Conservation (phyloP, 2,329 filamentous ascomycete species). For the Nemania diffusa region DNA sequence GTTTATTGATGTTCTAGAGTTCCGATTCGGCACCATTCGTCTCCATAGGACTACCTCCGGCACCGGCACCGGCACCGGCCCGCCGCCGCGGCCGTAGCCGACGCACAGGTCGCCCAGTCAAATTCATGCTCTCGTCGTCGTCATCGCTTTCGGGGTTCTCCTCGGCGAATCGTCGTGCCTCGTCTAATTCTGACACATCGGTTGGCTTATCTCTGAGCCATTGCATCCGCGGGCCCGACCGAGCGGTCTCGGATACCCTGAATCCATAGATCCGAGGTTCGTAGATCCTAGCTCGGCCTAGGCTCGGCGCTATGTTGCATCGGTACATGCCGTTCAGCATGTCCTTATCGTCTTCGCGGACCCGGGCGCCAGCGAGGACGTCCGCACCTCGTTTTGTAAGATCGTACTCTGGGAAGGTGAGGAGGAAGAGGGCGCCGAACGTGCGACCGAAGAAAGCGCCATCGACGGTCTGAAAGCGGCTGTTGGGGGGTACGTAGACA, state of each 20-base stretch:
- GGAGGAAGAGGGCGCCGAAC: conserved; percentile 95
- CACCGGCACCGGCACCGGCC: conserved; percentile 52
- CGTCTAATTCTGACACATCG: conserved; percentile 85
- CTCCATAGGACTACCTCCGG: conserved; percentile 68
- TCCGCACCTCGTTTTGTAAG: conserved; percentile 77
- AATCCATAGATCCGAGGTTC: conserved; percentile 98
- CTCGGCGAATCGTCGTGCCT: conserved; percentile 68
- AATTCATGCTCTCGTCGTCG: conserved; percentile 61
- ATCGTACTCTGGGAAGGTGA: conserved; percentile 97
- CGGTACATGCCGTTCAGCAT: conserved; percentile 87
- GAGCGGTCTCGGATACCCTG: conserved; percentile 87
- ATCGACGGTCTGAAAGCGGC: conserved; percentile 95
- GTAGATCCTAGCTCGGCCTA: conserved; percentile 86
- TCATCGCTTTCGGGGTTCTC: conserved; percentile 68
- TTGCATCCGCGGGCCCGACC: conserved; percentile 93
- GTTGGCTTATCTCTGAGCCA: conserved; percentile 89
- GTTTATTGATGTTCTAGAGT: conserved; percentile 51
- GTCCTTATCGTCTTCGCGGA: conserved; percentile 58
- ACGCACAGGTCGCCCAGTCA: conserved; percentile 54
- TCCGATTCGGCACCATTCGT: conserved; percentile 68
- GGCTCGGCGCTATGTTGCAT: conserved; percentile 86
- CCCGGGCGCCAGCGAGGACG: conserved; percentile 57
- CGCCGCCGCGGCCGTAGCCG: conserved; percentile 56
- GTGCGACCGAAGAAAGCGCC: conserved; percentile 98
- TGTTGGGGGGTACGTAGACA: conserved; percentile 97